Conservation (phyloP, 2,329 filamentous ascomycete species). For the Basipetospora chlamydospora region DNA sequence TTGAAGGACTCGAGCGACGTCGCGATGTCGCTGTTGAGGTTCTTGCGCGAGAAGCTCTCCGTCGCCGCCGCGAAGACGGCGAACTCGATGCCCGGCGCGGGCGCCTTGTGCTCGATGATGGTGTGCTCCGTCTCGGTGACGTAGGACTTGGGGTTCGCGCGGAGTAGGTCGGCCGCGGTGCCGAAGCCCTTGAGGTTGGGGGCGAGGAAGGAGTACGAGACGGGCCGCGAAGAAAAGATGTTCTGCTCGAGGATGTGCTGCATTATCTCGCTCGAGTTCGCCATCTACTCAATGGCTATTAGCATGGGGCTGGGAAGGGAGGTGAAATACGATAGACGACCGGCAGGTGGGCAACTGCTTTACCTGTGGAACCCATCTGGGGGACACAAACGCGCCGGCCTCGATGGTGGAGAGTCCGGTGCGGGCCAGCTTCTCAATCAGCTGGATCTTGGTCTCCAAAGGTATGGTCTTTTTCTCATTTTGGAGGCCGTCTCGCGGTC, state of each 20-base stretch:
- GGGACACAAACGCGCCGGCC: constrained; percentile 68
- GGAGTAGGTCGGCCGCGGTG: constrained; percentile 41
- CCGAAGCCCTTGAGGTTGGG: constrained; percentile 63
- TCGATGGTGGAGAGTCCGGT: constrained; percentile 64
- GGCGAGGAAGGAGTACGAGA: constrained; percentile 69
- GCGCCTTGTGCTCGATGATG: constrained; percentile 20
- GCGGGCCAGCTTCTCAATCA: constrained; percentile 53
- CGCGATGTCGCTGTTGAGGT: constrained; percentile 67
- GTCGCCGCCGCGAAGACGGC: constrained; percentile 74
- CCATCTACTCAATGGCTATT: no score
- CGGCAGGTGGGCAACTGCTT: no score
- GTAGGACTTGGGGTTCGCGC: constrained; percentile 32
- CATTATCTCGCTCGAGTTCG: constrained; percentile 61
- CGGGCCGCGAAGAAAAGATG: constrained; percentile 35
- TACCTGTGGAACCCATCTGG: constrained; percentile 75
- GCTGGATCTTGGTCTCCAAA: constrained; percentile 58
- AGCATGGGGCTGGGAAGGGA: no score
- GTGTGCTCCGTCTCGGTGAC: constrained; percentile 31
- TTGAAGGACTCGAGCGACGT: constrained; percentile 58
- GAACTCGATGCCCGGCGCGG: constrained; percentile 46
- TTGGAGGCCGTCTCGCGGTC: constrained; percentile 73
- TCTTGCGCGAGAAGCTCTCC: constrained; percentile 65
- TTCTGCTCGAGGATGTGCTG: constrained; percentile 48
- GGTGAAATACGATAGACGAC: no score
- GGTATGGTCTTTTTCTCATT: constrained; percentile 65